A percentile compares a stretch with the other conserved stretches of the same genome.
These are phyloP conservation scores for Trypanosoma cruzi DNA, from an alignment of 208 protist genomes.

Conservation along the genomic window DNA sequence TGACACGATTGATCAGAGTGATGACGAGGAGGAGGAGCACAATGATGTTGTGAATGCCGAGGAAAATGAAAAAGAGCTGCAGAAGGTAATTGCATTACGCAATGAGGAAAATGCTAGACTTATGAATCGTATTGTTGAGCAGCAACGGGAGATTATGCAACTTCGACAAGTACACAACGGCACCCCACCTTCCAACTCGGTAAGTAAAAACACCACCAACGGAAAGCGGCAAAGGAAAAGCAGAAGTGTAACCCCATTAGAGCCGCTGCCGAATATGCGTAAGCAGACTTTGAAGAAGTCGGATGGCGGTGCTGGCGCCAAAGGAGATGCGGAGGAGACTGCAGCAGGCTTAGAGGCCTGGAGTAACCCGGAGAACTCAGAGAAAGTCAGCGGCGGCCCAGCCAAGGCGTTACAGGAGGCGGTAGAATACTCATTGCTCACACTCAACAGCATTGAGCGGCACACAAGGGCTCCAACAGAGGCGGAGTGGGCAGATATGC, in stretches of 20 bases:
- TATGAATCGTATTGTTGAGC: conserved; percentile 44
- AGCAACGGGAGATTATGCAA: conserved; percentile 49
- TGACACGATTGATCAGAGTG: conserved; percentile 23
- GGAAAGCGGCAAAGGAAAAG: neutral
- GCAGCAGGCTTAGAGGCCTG: neutral
- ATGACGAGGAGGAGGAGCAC: conserved; percentile 45
- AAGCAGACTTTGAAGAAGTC: neutral
- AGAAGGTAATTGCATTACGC: conserved; percentile 48
- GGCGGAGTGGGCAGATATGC: conserved; percentile 31
- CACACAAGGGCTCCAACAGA: conserved; percentile 6
- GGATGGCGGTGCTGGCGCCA: neutral
- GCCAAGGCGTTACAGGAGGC: conserved; percentile 29
- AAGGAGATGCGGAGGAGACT: neutral
- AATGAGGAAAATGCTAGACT: conserved; percentile 60
- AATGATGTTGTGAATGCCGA: conserved; percentile 26
- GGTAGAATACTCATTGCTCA: conserved; percentile 53
- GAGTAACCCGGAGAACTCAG: neutral
- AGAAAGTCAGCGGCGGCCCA: neutral
- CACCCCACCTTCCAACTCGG: neutral
- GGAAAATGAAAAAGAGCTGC: conserved; percentile 43
- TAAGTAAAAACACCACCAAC: neutral
- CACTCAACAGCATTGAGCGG: conserved; percentile 49
- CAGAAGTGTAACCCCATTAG: too few relatives aligned
- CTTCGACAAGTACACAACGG: conserved; percentile 15
- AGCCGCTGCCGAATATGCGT: neutral